phyloP scores from a whole-genome alignment of 192 early-diverging fungal genomes.

The Mortierella claussenii region DNA sequence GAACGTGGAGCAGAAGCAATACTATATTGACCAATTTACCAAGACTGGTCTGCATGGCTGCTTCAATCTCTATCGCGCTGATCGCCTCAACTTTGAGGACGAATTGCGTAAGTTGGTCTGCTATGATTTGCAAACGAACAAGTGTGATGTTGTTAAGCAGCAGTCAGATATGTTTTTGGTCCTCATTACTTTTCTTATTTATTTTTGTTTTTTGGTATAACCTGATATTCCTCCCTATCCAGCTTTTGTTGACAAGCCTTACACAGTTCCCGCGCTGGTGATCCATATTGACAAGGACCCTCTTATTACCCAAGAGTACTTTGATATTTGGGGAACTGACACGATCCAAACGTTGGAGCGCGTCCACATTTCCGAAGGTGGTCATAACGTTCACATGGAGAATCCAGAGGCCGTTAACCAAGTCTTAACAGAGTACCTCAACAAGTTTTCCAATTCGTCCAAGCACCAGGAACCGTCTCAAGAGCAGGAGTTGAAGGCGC shows the following conservation, averaged over 20 bases:
- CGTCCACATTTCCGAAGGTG: background rate
- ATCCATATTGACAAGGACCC: constrained; percentile 14
- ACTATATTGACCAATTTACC: constrained; percentile 59
- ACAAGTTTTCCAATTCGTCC: constrained; percentile 1
- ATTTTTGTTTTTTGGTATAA: too few relatives aligned
- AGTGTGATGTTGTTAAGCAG: too few relatives aligned
- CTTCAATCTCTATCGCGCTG: constrained; percentile 66
- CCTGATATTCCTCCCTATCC: too few relatives aligned
- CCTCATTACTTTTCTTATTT: too few relatives aligned
- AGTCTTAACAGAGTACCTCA: constrained; percentile 5
- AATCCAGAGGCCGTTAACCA: constrained; percentile 16
- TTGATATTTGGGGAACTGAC: background rate
- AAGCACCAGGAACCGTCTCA: too few relatives aligned
- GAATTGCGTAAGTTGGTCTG: constrained; percentile 7
- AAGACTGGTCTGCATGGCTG: constrained; percentile 60
- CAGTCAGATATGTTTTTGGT: too few relatives aligned
- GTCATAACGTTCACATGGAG: constrained; percentile 3
- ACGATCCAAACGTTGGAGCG: constrained; percentile 1
- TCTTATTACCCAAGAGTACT: background rate
- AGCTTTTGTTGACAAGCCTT: constrained; percentile 12
- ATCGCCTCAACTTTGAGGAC: constrained; percentile 11
- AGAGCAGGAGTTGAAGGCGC: too few relatives aligned
- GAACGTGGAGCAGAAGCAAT: constrained; percentile 55
- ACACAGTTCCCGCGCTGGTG: constrained; percentile 9
- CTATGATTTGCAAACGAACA: background rate